Conservation (phyloP, 2,329 filamentous ascomycete species). For the Botrytis squamosa region DNA sequence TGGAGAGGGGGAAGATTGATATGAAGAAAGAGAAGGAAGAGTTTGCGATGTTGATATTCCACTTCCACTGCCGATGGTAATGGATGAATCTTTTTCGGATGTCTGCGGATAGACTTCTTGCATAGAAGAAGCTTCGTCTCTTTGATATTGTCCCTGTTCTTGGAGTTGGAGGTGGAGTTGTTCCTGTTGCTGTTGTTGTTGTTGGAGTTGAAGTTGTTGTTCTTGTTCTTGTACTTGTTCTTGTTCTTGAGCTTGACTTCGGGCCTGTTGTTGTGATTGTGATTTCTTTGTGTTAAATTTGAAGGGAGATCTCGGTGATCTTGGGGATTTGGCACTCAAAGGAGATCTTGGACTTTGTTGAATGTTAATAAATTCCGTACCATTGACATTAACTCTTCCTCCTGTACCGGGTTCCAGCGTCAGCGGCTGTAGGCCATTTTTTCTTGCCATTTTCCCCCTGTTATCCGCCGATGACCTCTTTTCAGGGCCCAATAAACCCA, state of each 20-base stretch:
- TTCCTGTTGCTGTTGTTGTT: neutral
- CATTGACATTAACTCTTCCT: constrained; percentile 23
- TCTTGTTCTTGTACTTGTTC: neutral
- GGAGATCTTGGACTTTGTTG: constrained; percentile 30
- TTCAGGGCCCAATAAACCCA: constrained; percentile 16
- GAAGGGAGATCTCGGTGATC: constrained; percentile 37
- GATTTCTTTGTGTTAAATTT: constrained; percentile 35
- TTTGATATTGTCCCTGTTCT: constrained; percentile 4
- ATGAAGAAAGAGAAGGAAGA: constrained; percentile 28
- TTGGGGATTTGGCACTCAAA: constrained; percentile 34
- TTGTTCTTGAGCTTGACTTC: neutral
- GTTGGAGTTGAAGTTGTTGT: neutral
- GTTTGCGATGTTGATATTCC: constrained; percentile 28
- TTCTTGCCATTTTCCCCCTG: constrained; percentile 36
- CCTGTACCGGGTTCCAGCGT: constrained; percentile 29
- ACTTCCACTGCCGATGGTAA: neutral
- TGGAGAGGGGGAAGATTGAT: constrained; percentile 22
- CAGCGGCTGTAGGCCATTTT: constrained; percentile 37
- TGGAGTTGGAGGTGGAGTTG: neutral
- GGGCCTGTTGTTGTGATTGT: constrained; percentile 22
- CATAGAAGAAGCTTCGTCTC: constrained; percentile 28
- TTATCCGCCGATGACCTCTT: constrained; percentile 25
- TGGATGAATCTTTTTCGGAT: constrained; percentile 23
- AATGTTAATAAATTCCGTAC: constrained; percentile 19
- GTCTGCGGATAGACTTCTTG: constrained; percentile 29